phyloP scores from a whole-genome alignment of 768 basidiomycete genomes.

The Lyophyllum shimeji region DNA sequence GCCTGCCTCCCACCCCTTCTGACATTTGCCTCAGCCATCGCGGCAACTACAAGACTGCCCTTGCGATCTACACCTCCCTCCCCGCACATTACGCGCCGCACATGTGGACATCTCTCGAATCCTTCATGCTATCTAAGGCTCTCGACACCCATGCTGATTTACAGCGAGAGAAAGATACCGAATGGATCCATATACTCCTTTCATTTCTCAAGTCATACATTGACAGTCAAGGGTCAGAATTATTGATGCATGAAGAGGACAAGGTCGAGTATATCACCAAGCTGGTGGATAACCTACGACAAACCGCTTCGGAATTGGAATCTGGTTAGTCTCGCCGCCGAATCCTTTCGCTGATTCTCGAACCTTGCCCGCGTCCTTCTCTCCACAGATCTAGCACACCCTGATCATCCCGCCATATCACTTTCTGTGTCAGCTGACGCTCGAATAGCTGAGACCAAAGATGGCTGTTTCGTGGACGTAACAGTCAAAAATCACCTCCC shows the following conservation, averaged over 20 bases:
- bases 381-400: constrained; percentile 58
- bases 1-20: background rate
- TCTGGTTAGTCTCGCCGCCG: constrained; percentile 39
- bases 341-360: background rate
- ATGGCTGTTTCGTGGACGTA: constrained; percentile 63
- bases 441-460: constrained; percentile 53
- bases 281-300: constrained; percentile 49
- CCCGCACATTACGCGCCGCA: constrained; percentile 85
- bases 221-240: constrained; percentile 49
- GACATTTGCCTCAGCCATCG: constrained; percentile 53
- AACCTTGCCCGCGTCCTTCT: background rate
- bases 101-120: constrained; percentile 78
- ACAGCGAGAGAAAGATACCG: constrained; percentile 60
- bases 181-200: constrained; percentile 80
- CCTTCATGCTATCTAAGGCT: constrained; percentile 74
- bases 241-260: constrained; percentile 55
- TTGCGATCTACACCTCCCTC: constrained; percentile 74
- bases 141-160: constrained; percentile 63
- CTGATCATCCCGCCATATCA: constrained; percentile 69
- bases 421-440: constrained; percentile 50
- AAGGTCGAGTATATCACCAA: constrained; percentile 48
- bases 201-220: constrained; percentile 74
- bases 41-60: constrained; percentile 57
- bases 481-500: constrained; percentile 67
- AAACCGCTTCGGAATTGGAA: constrained; percentile 50